Percentiles rank a stretch among this genome's conserved stretches.
These are phyloP conservation scores for Beauveria sp. DNA, from an alignment of 2,329 filamentous ascomycete species.

Conservation along the genomic window DNA sequence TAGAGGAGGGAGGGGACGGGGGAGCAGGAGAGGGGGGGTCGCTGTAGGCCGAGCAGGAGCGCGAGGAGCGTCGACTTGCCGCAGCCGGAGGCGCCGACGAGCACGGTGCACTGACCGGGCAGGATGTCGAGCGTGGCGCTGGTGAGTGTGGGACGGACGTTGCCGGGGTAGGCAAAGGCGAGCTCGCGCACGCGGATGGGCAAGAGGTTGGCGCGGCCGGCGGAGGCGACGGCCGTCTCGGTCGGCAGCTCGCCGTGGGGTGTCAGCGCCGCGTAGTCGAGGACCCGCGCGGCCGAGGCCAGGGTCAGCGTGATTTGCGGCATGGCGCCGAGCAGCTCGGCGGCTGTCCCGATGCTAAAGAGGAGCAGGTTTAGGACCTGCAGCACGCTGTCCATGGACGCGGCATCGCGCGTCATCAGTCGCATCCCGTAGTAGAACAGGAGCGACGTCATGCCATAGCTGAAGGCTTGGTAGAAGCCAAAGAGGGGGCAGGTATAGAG, in stretches of 20 bases:
- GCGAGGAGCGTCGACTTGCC: slow-evolving; percentile 82
- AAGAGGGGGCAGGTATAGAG: slow-evolving; percentile 62
- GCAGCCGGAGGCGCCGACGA: slow-evolving; percentile 80
- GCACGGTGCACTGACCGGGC: slow-evolving; percentile 59
- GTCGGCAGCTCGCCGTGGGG: slow-evolving; percentile 39
- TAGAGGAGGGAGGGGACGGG: slow-evolving; percentile 43
- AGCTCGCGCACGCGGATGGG: slow-evolving; percentile 47
- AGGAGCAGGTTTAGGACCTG: slow-evolving; percentile 75
- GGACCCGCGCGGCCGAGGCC: slow-evolving; percentile 63
- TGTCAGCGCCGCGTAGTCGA: slow-evolving; percentile 48
- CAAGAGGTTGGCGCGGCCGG: slow-evolving; percentile 17
- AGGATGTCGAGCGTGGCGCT: slow-evolving; percentile 59
- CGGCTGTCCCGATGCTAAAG: slow-evolving; percentile 71
- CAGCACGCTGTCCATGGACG: slow-evolving; percentile 53
- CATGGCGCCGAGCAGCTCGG: slow-evolving; percentile 62
- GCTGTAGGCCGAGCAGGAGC: slow-evolving; percentile 62
- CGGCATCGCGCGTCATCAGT: slow-evolving; percentile 44
- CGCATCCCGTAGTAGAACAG: slow-evolving; percentile 77
- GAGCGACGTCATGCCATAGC: slow-evolving; percentile 65
- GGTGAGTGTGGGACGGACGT: slow-evolving; percentile 45
- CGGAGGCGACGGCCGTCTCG: slow-evolving; percentile 17
- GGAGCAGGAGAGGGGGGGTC: slow-evolving; percentile 31
- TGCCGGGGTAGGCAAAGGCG: slow-evolving; percentile 61
- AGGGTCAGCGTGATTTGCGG: slow-evolving; percentile 73
- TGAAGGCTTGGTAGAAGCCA: slow-evolving; percentile 67